Evolutionary conservation across 2,329 filamentous ascomycete genomes (phyloP).

Genomic region (Xylaria hypoxylon): DNA sequence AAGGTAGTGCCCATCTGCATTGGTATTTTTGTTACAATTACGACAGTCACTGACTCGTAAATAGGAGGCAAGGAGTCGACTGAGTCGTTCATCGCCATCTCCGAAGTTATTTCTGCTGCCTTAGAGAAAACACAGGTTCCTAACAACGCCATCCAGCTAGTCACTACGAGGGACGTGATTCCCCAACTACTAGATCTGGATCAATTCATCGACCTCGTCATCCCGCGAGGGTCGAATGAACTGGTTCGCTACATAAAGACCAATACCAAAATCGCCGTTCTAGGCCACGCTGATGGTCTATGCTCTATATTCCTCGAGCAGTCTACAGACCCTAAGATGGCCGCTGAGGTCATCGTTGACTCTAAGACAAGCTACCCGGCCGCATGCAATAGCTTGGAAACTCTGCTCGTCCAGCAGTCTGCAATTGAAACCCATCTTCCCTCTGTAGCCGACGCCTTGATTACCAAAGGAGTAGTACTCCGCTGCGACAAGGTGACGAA

Average conservation of each 20-base stretch:
- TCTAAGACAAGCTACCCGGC: slow-evolving; percentile 95
- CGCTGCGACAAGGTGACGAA: slow-evolving; percentile 81
- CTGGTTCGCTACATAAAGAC: slow-evolving; percentile 90
- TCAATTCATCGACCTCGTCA: slow-evolving; percentile 91
- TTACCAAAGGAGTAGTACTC: slow-evolving; percentile 81
- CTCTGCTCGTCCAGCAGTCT: slow-evolving; percentile 82
- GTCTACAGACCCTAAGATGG: slow-evolving; percentile 79
- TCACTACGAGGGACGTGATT: slow-evolving; percentile 91
- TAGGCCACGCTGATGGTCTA: slow-evolving; percentile 94
- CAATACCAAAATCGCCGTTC: slow-evolving; percentile 91
- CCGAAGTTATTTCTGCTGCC: slow-evolving; percentile 82
- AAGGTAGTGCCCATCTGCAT: slow-evolving; percentile 65
- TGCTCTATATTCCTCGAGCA: slow-evolving; percentile 87
- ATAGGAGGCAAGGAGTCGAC: slow-evolving; percentile 93
- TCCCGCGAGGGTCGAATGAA: slow-evolving; percentile 91
- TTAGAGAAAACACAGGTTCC: slow-evolving; percentile 80
- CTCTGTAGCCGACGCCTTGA: slow-evolving; percentile 76
- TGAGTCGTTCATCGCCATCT: slow-evolving; percentile 93
- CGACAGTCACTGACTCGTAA: background rate
- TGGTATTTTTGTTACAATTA: background rate
- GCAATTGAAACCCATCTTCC: slow-evolving; percentile 77
- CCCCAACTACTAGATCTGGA: slow-evolving; percentile 88
- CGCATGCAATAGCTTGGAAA: slow-evolving; percentile 95
- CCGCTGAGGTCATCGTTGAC: slow-evolving; percentile 83
- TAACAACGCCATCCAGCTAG: slow-evolving; percentile 88